phyloP scores from a whole-genome alignment of 768 basidiomycete genomes.

The Boletus tomentosulus region DNA sequence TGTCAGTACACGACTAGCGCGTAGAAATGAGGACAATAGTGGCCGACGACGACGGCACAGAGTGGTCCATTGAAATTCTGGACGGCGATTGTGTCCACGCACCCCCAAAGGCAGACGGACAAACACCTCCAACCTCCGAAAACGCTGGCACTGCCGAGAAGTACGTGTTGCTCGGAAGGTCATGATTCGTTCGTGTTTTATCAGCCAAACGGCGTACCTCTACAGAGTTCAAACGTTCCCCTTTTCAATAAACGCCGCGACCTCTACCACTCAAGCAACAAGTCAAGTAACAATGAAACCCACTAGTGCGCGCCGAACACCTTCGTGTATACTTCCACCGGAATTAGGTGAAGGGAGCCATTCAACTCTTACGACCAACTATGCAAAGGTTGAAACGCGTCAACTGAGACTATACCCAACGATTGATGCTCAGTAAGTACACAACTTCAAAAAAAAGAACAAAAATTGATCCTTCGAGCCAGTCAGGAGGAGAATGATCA shows the following conservation, averaged over 20 bases:
- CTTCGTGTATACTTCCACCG: background rate
- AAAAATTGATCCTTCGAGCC: background rate
- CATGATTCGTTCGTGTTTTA: conserved; percentile 9
- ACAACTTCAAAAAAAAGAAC: background rate
- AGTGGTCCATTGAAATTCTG: conserved; percentile 31
- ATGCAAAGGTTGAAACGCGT: background rate
- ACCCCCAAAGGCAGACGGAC: conserved; percentile 19
- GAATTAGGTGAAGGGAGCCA: background rate
- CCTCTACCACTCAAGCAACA: background rate
- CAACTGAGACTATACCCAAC: background rate
- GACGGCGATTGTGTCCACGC: conserved; percentile 17
- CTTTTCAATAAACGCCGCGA: conserved; percentile 9
- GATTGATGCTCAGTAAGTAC: conserved; percentile 10
- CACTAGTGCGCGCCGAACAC: background rate
- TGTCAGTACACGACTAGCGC: background rate
- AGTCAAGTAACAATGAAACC: background rate
- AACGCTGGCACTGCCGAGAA: background rate
- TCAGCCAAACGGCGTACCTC: conserved; percentile 3
- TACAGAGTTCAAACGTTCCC: conserved; percentile 20
- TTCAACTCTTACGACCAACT: background rate
- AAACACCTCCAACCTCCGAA: conserved; percentile 5
- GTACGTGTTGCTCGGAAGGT: conserved; percentile 14
- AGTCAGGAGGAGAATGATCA: background rate
- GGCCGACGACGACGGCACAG: conserved; percentile 18
- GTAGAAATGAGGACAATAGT: conserved; percentile 13